A percentile compares a stretch with the other conserved stretches of the same genome.
These are phyloP conservation scores for Colletotrichum caudatum DNA, from an alignment of 2,329 filamentous ascomycete species.

Conservation along the genomic window DNA sequence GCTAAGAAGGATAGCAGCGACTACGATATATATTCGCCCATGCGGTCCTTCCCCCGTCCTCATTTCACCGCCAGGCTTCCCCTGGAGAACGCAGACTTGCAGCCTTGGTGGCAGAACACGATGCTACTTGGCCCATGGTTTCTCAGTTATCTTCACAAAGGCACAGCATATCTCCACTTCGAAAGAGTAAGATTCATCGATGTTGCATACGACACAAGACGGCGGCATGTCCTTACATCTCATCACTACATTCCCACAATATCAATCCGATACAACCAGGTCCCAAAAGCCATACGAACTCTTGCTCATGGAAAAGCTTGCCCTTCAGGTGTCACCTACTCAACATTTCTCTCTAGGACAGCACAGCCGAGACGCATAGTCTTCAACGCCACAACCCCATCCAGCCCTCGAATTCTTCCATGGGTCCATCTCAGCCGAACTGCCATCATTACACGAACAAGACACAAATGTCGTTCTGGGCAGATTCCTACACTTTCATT, in stretches of 20 bases:
- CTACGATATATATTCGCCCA: neutral
- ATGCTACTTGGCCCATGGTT: neutral
- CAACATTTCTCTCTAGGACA: neutral
- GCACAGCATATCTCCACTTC: neutral
- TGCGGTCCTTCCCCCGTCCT: neutral
- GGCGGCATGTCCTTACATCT: neutral
- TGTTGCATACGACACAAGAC: neutral
- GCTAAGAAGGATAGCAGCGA: neutral
- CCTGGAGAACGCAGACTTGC: neutral
- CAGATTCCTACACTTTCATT: neutral
- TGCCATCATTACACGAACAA: neutral
- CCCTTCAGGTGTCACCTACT: neutral
- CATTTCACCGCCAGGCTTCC: neutral
- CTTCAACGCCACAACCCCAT: neutral
- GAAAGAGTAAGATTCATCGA: neutral
- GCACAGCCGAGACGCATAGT: neutral
- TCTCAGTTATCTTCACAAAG: neutral
- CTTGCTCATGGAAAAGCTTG: neutral
- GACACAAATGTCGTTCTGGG: neutral
- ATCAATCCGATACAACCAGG: neutral
- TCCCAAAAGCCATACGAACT: neutral
- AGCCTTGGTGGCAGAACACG: neutral
- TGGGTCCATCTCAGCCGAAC: neutral
- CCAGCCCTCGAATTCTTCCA: neutral
- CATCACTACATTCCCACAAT: neutral